These are phyloP conservation scores for Phoma sp. DNA, from an alignment of 2,329 filamentous ascomycete species.

Conservation along the genomic window DNA sequence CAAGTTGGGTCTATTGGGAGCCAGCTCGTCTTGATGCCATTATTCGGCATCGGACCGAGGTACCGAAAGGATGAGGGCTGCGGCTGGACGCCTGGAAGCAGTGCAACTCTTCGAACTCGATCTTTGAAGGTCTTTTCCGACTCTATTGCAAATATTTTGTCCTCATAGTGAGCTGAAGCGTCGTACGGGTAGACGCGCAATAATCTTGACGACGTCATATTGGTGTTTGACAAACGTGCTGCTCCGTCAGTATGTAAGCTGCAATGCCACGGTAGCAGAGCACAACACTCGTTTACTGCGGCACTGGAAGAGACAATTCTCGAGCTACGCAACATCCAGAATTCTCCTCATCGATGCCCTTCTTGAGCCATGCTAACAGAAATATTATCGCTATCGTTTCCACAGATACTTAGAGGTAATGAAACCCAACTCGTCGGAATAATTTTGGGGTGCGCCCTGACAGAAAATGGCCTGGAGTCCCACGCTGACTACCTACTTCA, in stretches of 20 bases:
- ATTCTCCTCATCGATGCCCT: not conserved
- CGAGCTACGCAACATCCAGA: not conserved
- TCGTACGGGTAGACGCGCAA: not conserved
- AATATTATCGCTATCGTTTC: slow-evolving; percentile 4
- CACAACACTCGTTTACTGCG: not conserved
- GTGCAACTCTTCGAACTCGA: not conserved
- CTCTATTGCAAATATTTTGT: not conserved
- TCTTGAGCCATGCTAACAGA: slow-evolving; percentile 4
- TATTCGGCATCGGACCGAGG: not conserved
- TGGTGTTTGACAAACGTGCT: too few species aligned
- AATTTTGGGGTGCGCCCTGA: not conserved
- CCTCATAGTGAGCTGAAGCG: not conserved
- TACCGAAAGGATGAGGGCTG: slow-evolving; percentile 1
- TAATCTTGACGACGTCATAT: not conserved
- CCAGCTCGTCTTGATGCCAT: not conserved
- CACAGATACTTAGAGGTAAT: not conserved
- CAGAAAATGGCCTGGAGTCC: not conserved
- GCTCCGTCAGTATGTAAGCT: not conserved
- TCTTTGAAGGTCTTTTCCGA: not conserved
- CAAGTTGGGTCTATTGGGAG: not conserved
- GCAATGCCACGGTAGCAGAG: not conserved
- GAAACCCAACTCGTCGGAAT: not conserved
- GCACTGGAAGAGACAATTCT: not conserved
- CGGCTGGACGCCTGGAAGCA: slow-evolving; percentile 14
- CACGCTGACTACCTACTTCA: too few species aligned